Evolutionary conservation across 805 yeast species (phyloP), one percentile per base, ranked within the genome.

Genomic region (Peterozyma toletana): DNA sequence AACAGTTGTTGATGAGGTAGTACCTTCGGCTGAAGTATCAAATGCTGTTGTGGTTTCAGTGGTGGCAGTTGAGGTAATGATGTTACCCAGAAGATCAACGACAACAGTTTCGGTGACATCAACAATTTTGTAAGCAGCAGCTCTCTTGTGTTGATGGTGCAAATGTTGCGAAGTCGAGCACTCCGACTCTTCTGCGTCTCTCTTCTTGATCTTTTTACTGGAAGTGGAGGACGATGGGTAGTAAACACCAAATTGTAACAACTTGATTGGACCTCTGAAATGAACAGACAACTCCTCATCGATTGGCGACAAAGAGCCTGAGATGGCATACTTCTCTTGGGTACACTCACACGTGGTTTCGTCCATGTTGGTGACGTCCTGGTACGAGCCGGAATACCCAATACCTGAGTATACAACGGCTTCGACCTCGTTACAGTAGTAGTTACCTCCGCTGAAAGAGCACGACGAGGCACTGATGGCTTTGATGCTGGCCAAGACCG

Each of bases 221-320:
- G 66, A 49, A 35, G 71, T 55, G 37, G 70, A 54, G n/a, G 72
- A 52, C 21, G 76, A 59, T 50, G 87, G 90, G 57, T 82, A 80
- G 73, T 90, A 93, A 44, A 87, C 96, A 64, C 90, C 97, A 59
- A 93, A 88, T 67, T 87, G 87, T 58, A 71, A 67, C 60, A 88
- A 77, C 60, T 77, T 73, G 54, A 88, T 58, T 33, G 96, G 96
- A 55, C 96, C 96, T 72, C 96, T 83, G 73, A 87, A 84, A 64
- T 88, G 96, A 47, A 88, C 80, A 33, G 95, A 81, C 49, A 88
- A 68, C 64, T 88, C 96, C 70, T 87, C 93, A 63, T 86, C 83
- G 50, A 88, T 71, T 35, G 96, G 96, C 44, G 90, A 66, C 63
- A 86, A 64, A 46, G 77, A 56, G 44, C 96, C 96, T 13, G 81